These are phyloP conservation scores for Thymus quinquecostatus DNA, from an alignment of 257 asterid species.

Conservation along the genomic window DNA sequence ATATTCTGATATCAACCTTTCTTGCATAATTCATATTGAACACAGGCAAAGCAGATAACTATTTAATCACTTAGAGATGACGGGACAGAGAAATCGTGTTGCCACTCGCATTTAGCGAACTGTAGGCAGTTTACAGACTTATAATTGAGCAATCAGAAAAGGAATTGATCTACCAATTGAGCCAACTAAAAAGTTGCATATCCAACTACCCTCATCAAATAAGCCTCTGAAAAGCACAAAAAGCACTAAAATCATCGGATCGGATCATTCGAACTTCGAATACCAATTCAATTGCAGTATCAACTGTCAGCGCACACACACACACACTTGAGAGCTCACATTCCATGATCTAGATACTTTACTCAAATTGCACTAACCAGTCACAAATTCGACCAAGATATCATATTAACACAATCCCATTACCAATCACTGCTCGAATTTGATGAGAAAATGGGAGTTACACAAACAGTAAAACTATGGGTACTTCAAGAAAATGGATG, in stretches of 20 bases:
- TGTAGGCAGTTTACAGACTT: neutral
- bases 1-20: neutral
- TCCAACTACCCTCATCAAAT: neutral
- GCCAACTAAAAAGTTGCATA: neutral
- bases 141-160: neutral
- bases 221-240: constrained; percentile 13
- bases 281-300: constrained; percentile 21
- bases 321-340: neutral
- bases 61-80: neutral
- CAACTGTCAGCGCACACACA: neutral
- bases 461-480: constrained; percentile 5
- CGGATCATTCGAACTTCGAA: constrained; percentile 2
- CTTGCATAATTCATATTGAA: constrained; percentile 1
- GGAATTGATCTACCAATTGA: constrained; percentile 9
- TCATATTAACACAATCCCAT: constrained; percentile 18
- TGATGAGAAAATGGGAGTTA: neutral
- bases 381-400: constrained; percentile 19
- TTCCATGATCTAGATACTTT: constrained; percentile 7
- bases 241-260: constrained; percentile 21
- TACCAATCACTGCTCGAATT: constrained; percentile 8
- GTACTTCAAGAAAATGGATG: constrained; percentile 16
- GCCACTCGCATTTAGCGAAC: neutral
- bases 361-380: constrained; percentile 1
- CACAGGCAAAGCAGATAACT: neutral
- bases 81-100: neutral